Evolutionary conservation across 169 alveolate genomes (phyloP), one percentile per base, ranked within the genome.

Genomic region (Cryptosporidium ubiquitum): DNA sequence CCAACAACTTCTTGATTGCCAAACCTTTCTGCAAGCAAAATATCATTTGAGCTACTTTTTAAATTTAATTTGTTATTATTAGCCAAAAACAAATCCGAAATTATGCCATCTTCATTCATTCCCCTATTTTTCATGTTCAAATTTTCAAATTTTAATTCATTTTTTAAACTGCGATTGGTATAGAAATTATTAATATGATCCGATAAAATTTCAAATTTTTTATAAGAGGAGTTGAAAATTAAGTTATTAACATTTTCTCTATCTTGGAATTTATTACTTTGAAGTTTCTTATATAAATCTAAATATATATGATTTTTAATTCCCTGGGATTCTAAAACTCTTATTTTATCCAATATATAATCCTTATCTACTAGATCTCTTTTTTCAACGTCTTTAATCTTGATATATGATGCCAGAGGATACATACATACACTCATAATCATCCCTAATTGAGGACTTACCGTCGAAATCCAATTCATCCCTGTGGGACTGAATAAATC

Each of bases 351-450:
- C 12, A 23, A 18, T 33, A 52, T 29, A 55, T 29, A 73, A 31
- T 49, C 70, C 5, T 35, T n/a, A n/a, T 73, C 69, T 7, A 9
- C 10, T 33, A 57, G 23, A 29, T 52, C 7, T 1, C 57, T 57
- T 18, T 37, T 70, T 1, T 70, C 39, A 16, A 10, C 12, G 16
- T 18, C 26, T 47, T 44, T 37, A 29, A 35, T 42, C 39, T n/a
- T 58, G 31, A 79, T 42, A 42, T 79, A 79, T 16, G 89, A 60
- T n/a, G 89, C 79, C 5, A 79, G 68, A 0, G 89, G 89, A 44
- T 42, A 79, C 64, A 79, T 39, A n/a, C 89, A 79, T 58, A 58
- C 40, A 33, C 51, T 44, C 68, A 79, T 60, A 26, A 79, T 52
- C 75, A 61, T 64, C 16, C 89, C 75, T 42, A 79, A 44, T 64